phyloP scores from a whole-genome alignment of 768 basidiomycete genomes.

The Scleroderma citrinum region DNA sequence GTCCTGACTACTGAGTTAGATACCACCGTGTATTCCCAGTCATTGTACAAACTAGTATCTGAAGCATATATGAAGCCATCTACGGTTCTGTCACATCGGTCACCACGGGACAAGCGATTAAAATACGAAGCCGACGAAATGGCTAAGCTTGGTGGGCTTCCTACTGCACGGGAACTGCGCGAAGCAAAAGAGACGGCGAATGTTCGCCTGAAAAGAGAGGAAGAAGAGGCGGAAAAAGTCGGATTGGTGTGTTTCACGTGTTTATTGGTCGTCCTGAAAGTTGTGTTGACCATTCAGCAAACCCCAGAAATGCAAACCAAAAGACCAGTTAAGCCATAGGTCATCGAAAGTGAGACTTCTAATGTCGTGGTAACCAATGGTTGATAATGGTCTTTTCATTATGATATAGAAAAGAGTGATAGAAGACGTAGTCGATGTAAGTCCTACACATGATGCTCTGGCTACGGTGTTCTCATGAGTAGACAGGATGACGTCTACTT shows the following conservation, averaged over 20 bases:
- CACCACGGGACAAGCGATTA: slow-evolving; percentile 75
- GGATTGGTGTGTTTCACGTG: slow-evolving; percentile 55
- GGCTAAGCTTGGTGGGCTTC: slow-evolving; percentile 65
- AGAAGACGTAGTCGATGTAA: slow-evolving; percentile 63
- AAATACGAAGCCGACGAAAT: slow-evolving; percentile 78
- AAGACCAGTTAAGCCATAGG: slow-evolving; percentile 38
- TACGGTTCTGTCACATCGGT: slow-evolving; percentile 69
- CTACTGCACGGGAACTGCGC: slow-evolving; percentile 73
- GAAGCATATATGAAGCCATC: slow-evolving; percentile 74
- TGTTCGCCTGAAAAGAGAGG: slow-evolving; percentile 59
- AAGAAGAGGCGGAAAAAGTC: slow-evolving; percentile 66
- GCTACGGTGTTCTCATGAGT: neutral
- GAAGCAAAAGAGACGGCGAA: slow-evolving; percentile 64
- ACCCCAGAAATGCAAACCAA: slow-evolving; percentile 57
- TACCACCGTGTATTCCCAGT: slow-evolving; percentile 46
- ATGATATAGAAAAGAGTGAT: slow-evolving; percentile 39
- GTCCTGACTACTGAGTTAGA: slow-evolving; percentile 16
- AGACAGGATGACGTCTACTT: slow-evolving; percentile 67
- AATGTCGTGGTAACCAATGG: slow-evolving; percentile 1
- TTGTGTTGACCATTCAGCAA: slow-evolving; percentile 17
- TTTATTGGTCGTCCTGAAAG: neutral
- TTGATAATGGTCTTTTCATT: slow-evolving; percentile 8
- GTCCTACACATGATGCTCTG: slow-evolving; percentile 15
- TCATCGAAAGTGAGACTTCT: slow-evolving; percentile 44
- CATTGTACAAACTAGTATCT: slow-evolving; percentile 65